Evolutionary conservation across 306 rosid genomes (phyloP), one percentile per base, ranked within the genome.

Genomic region (Glycine tomentella): DNA sequence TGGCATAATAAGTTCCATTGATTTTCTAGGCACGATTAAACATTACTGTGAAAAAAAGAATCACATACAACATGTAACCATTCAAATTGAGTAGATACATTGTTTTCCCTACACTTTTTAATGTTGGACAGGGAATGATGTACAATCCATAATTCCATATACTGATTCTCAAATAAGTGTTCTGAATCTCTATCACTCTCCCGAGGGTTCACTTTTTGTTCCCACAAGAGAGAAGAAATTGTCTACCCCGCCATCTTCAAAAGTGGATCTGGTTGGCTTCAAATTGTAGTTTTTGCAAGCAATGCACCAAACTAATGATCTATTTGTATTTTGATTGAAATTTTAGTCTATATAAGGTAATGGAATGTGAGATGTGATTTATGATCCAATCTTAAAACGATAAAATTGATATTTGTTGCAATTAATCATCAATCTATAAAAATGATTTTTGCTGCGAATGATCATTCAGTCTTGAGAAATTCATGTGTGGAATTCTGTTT

Each of bases 61-160:
- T 85, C 82, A 75, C 77, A 89, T 96, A 84, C 87, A 85, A 79
- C 91, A 92, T 85, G 94, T 91, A 78, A 96, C 99, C 6, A 56
- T 93, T 34, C 98, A 96, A 85, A 88, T 92, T 75, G 99, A 93
- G 75, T 88, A 90, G 51, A 12, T 55, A 69, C 8, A 53, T 17
- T 71, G 9, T 75, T 66, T 84, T 67, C 15, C 45, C 50, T 38
- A 38, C 44, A 25, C 31, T 25, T 25, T 25, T 25, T 25, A 25
- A 25, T 25, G 31, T 9, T 53, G 77, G 65, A 38, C 33, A 11
- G 76, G 40, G 15, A 16, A 14, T 78, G 49, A 12, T 52, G 16
- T 78, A 51, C 56, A 66, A 16, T 66, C 16, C 82, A 68, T 53
- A 20, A 20, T 67, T 20, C 5, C 17, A 4, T 61, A 11, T 1